A percentile compares a stretch with the other conserved stretches of the same genome.
phyloP scores from a whole-genome alignment of 345 rosid species.

The Eucalyptus marginata region DNA sequence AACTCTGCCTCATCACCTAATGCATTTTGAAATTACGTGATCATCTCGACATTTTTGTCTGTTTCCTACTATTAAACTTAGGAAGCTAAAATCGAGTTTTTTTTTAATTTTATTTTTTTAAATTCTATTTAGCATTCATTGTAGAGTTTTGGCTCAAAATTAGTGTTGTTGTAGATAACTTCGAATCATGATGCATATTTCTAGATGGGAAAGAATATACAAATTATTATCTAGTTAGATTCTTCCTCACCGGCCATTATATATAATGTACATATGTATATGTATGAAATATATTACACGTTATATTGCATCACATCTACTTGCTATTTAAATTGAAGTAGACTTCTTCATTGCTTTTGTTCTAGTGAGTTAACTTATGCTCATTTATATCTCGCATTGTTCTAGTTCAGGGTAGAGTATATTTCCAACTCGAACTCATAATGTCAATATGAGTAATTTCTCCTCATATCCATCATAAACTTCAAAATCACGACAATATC shows the following conservation, averaged over 20 bases:
- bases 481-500: neutral
- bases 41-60: neutral
- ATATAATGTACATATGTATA: no score
- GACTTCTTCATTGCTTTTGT: neutral
- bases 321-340: neutral
- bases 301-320: neutral
- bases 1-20: neutral
- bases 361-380: neutral
- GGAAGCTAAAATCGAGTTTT: neutral
- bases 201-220: neutral
- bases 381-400: neutral
- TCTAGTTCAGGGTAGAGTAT: neutral
- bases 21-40: neutral
- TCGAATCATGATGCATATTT: neutral
- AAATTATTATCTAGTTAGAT: no score
- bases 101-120: no score
- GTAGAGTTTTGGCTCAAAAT: neutral
- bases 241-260: no score
- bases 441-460: neutral
- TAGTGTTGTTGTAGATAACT: neutral
- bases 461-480: neutral
- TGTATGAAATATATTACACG: no score
- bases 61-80: no score
- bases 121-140: neutral
- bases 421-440: neutral